Conservation (phyloP, 1,139 yeast species). For the Yamadazyma dendronema region DNA sequence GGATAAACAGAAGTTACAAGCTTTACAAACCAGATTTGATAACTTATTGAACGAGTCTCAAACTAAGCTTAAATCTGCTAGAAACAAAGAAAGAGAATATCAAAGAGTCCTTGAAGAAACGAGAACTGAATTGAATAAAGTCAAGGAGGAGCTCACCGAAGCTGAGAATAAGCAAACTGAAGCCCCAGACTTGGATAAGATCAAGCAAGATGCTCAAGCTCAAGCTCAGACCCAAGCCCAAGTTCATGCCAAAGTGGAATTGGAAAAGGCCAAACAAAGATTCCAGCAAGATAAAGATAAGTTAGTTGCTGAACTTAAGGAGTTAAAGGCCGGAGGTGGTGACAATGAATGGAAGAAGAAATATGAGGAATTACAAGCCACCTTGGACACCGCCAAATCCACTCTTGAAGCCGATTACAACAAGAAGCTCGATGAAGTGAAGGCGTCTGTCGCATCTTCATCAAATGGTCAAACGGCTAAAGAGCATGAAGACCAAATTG, state of each 20-base stretch:
- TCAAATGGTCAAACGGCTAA: not conserved
- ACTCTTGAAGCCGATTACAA: conserved; percentile 21
- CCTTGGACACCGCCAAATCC: conserved; percentile 18
- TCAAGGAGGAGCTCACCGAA: not conserved
- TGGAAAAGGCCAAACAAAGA: conserved; percentile 13
- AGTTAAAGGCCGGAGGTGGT: conserved; percentile 6
- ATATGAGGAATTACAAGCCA: conserved; percentile 19
- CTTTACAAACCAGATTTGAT: conserved; percentile 23
- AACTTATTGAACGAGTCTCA: conserved; percentile 36
- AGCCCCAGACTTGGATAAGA: conserved; percentile 4
- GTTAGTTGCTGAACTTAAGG: conserved; percentile 10
- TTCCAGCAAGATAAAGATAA: conserved; percentile 14
- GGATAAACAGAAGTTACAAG: conserved; percentile 26
- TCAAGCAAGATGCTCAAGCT: conserved; percentile 10
- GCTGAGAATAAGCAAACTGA: not conserved
- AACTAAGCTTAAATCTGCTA: conserved; percentile 23
- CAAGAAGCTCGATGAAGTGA: conserved; percentile 18
- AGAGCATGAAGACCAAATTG: conserved; percentile 23
- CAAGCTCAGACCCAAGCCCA: conserved; percentile 12
- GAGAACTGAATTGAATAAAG: conserved; percentile 21
- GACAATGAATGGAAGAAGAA: conserved; percentile 13
- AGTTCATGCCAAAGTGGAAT: conserved; percentile 12
- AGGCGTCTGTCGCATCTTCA: conserved; percentile 8
- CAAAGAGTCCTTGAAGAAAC: conserved; percentile 25
- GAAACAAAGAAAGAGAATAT: conserved; percentile 21